phyloP scores from a whole-genome alignment of 805 yeast genomes.

The Candida maltosa region DNA sequence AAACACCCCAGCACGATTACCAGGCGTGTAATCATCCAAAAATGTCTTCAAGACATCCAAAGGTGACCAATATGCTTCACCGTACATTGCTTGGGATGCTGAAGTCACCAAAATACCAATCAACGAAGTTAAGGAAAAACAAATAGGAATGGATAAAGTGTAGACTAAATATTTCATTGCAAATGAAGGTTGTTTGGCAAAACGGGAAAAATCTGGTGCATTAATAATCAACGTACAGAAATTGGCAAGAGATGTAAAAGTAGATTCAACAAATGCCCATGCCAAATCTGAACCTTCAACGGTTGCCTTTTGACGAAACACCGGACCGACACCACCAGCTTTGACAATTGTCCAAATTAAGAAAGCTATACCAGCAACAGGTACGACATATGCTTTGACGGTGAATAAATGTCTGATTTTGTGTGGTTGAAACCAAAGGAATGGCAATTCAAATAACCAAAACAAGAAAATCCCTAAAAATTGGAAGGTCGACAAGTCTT shows the following conservation, averaged over 20 bases:
- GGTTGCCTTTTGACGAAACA: slow-evolving; percentile 49
- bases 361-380: slow-evolving; percentile 80
- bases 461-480: slow-evolving; percentile 77
- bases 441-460: slow-evolving; percentile 78
- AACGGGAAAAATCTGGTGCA: slow-evolving; percentile 87
- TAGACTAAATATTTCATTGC: slow-evolving; percentile 38
- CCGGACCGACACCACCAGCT: slow-evolving; percentile 77
- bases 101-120: slow-evolving; percentile 85
- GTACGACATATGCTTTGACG: slow-evolving; percentile 72
- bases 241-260: slow-evolving; percentile 80
- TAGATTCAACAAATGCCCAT: slow-evolving; percentile 79
- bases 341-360: slow-evolving; percentile 80
- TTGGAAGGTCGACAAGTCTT: slow-evolving; percentile 67
- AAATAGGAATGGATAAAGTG: slow-evolving; percentile 66
- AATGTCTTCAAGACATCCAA: slow-evolving; percentile 68
- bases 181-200: slow-evolving; percentile 51
- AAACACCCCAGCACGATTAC: slow-evolving; percentile 42
- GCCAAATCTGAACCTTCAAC: slow-evolving; percentile 59
- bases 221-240: slow-evolving; percentile 86
- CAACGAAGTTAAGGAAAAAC: slow-evolving; percentile 77
- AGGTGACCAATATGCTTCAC: slow-evolving; percentile 79
- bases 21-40: slow-evolving; percentile 40
- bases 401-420: slow-evolving; percentile 80
- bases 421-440: slow-evolving; percentile 80
- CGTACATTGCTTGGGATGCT: slow-evolving; percentile 66